Base-by-base conservation (phyloP, 225 moss, liverwort and hornwort species). In the Rhytidiadelphus loreus region DNA sequence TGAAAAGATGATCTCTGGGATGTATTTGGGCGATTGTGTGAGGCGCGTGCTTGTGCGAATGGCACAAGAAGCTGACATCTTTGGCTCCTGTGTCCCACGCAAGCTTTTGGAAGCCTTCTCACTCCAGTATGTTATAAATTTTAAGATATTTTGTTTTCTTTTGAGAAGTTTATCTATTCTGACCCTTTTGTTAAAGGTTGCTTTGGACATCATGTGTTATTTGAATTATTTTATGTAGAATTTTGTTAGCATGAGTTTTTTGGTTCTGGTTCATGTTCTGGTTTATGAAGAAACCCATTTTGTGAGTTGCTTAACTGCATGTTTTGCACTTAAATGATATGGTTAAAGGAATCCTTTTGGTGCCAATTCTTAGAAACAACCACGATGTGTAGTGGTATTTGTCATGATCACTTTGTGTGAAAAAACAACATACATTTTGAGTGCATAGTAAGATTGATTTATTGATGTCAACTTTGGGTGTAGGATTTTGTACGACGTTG, bases 21-120 rank as follows among this genome's bases (percentile, higher is more conserved):
- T 98, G 97, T 98, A 98, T 93, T 91, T 98, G 93, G 98, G 98
- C 77, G 97, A 98, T 86, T 90, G 96, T 82, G 95, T 97, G 62
- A 95, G 98, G 82, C 94, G 98, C 35, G 94, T 98, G 69, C 92
- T 97, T 87, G 89, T 98, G 56, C 93, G 91, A 89, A 96, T 98
- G 97, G 97, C 98, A 52, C 92, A 93, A 91, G 95, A 95, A 92
- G 95, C 95, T 86, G 96, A 88, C 88, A 89, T 98, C 52, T 97
- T 98, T 87, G 98, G 96, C 55, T 90, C 91, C 41, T 56, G 68
- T 62, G 86, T 98, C 78, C 96, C 97, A 39, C 93, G 94, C 48
- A 95, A 95, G 77, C 93, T 98, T 57, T 89, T 94, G 87, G 95
- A 96, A 88, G 94, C 96, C 58, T 98, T 95, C 88, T 92, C 95